phyloP scores from a whole-genome alignment of 2,329 filamentous ascomycete genomes.

The Rhytidhysteron rufulum region DNA sequence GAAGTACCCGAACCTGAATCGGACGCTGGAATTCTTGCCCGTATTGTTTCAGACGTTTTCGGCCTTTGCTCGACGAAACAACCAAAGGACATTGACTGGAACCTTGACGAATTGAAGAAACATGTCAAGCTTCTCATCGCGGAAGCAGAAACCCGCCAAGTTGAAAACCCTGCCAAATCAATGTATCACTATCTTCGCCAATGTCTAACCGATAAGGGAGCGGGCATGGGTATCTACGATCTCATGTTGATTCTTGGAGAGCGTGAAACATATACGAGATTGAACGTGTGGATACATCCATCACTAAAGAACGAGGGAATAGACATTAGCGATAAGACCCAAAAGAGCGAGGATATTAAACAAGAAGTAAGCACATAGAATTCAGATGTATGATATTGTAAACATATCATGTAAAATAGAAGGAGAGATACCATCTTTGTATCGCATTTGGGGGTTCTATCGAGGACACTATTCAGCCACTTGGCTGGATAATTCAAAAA shows the following conservation, averaged over 20 bases:
- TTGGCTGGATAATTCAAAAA: too few relatives aligned
- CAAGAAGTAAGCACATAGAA: background rate
- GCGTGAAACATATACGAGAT: slow-evolving; percentile 24
- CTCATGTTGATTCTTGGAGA: slow-evolving; percentile 31
- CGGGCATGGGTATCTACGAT: slow-evolving; percentile 33
- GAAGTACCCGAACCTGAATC: slow-evolving; percentile 7
- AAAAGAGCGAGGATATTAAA: background rate
- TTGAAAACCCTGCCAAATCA: slow-evolving; percentile 21
- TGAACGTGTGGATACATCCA: too few relatives aligned
- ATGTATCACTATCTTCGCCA: slow-evolving; percentile 32
- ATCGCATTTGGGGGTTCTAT: too few relatives aligned
- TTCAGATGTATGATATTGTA: background rate
- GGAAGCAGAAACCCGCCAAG: slow-evolving; percentile 12
- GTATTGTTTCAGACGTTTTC: background rate
- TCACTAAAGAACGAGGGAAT: too few relatives aligned
- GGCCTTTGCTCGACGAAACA: too few relatives aligned
- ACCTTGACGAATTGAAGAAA: slow-evolving; percentile 18
- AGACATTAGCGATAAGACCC: background rate
- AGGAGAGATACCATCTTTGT: too few relatives aligned
- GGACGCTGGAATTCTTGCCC: background rate
- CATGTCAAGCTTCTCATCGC: slow-evolving; percentile 27
- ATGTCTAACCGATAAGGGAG: slow-evolving; percentile 25
- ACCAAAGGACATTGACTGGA: slow-evolving; percentile 19
- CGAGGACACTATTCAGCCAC: too few relatives aligned
- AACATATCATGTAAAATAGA: too few relatives aligned